Percentiles rank a stretch among this genome's conserved stretches.
Conservation (phyloP, 1,284 basidiomycete genomes). For the Austropuccinia psidii region DNA sequence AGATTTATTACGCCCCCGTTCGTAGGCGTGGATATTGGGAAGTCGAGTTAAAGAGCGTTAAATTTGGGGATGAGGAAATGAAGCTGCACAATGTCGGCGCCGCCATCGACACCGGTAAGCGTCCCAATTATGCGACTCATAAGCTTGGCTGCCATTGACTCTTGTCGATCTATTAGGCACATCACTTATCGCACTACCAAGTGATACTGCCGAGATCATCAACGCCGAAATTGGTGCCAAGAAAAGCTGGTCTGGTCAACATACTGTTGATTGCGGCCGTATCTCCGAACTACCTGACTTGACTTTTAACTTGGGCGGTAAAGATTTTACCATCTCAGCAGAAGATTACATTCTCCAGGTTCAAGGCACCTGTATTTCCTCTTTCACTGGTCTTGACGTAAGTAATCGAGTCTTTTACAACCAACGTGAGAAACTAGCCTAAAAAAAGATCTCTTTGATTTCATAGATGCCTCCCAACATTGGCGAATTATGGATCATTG, state of each 20-base stretch:
- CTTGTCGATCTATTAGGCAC: conserved; percentile 56
- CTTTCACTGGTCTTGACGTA: conserved; percentile 82
- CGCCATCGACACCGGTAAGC: conserved; percentile 84
- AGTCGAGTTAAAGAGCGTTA: conserved; percentile 50
- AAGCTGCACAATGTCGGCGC: conserved; percentile 75
- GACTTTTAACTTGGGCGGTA: conserved; percentile 72
- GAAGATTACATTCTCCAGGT: conserved; percentile 82
- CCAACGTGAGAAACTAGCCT: not conserved
- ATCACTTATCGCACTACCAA: conserved; percentile 80
- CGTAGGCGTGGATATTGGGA: conserved; percentile 95
- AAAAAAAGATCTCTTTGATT: not conserved
- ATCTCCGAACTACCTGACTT: conserved; percentile 78
- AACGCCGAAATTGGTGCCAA: conserved; percentile 84
- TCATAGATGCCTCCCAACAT: conserved; percentile 64
- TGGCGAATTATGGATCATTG: conserved; percentile 85
- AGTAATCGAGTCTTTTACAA: not conserved
- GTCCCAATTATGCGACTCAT: conserved; percentile 13
- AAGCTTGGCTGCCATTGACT: not conserved
- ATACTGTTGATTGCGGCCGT: conserved; percentile 79
- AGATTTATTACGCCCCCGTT: conserved; percentile 79
- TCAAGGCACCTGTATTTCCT: conserved; percentile 84
- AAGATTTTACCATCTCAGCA: conserved; percentile 67
- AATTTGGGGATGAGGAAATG: conserved; percentile 59
- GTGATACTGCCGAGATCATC: conserved; percentile 93
- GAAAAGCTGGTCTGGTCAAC: conserved; percentile 90